Conservation (phyloP, 495 filamentous ascomycete genomes). For the Penicillium paradoxum region DNA sequence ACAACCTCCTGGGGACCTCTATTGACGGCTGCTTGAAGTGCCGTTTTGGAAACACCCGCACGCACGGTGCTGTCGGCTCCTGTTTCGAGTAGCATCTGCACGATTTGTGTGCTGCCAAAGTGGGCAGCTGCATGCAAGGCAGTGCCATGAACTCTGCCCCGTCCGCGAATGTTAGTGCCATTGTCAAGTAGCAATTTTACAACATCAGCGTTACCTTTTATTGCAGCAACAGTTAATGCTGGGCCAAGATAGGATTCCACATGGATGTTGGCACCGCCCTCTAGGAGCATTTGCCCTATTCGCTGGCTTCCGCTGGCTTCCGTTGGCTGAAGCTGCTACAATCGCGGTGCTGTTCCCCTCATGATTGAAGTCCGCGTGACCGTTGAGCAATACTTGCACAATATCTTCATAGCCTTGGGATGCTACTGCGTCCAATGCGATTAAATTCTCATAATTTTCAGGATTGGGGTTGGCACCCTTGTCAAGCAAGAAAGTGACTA, state of each 20-base stretch:
- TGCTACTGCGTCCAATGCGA: background rate
- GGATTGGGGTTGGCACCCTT: background rate
- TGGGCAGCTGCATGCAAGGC: background rate
- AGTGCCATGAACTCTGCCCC: background rate
- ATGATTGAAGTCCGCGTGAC: background rate
- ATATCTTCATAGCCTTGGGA: background rate
- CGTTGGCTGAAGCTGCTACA: background rate
- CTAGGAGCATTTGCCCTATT: background rate
- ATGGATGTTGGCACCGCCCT: background rate
- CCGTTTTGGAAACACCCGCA: background rate
- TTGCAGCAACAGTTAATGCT: background rate
- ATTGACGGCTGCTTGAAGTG: background rate
- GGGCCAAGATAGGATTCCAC: background rate
- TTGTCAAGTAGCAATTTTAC: background rate
- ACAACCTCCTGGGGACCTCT: background rate
- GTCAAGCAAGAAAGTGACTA: background rate
- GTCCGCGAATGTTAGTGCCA: background rate
- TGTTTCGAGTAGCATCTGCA: background rate
- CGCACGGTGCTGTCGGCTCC: background rate
- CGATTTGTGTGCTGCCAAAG: background rate
- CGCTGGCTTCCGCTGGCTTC: background rate
- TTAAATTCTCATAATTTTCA: no score
- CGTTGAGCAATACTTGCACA: background rate
- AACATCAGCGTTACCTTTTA: background rate
- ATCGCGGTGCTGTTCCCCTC: background rate